Base-by-base conservation (phyloP, 805 yeast species). In the Cyberlindnera saturnus region DNA sequence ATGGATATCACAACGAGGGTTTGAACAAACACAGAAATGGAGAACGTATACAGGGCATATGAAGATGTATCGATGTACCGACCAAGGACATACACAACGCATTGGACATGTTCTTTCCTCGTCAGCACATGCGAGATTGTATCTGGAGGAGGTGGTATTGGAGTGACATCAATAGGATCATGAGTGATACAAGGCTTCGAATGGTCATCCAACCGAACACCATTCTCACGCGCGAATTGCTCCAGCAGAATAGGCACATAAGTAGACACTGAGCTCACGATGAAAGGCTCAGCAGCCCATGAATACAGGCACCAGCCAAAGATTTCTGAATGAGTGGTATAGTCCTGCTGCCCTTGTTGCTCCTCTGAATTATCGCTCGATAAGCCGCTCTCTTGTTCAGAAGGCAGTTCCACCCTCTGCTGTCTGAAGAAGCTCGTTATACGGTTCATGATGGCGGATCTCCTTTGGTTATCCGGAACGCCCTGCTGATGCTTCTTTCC, bases 241-340 rank as follows among this genome's bases (percentile, higher is more conserved):
- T 85, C 89, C 28, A 85, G 62, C 6, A 85, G 60, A 15, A 86
- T 62, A 0, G 93, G 93, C 6, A 85, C 82, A 58, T 82, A 86
- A 0, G 91, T 83, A 0, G 90, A 82, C 6, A 86, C 82, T 2
- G 84, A 89, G 33, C 86, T 79, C 7, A 85, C 93, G 4, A 83
- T 73, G 56, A 84, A 86, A 0, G 93, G 93, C 59, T 85, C 95
- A 17, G 86, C 77, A 1, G 90, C 89, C 74, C 85, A 81, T 3
- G 82, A 69, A 50, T 79, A 81, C 6, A 81, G 65, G 56, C 79
- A 79, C 90, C 90, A 77, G 4, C 90, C 91, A 31, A 69, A 51
- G 3, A 81, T 67, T 49, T 76, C 80, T 31, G 62, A 53, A 26
- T 60, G 54, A 5, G 72, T 61, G 0, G 77, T 69, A 35, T 46